Percentiles rank a stretch among this genome's conserved stretches.
Conservation (phyloP, 192 early-diverging fungal species). For the Chytriomyces confervae region DNA sequence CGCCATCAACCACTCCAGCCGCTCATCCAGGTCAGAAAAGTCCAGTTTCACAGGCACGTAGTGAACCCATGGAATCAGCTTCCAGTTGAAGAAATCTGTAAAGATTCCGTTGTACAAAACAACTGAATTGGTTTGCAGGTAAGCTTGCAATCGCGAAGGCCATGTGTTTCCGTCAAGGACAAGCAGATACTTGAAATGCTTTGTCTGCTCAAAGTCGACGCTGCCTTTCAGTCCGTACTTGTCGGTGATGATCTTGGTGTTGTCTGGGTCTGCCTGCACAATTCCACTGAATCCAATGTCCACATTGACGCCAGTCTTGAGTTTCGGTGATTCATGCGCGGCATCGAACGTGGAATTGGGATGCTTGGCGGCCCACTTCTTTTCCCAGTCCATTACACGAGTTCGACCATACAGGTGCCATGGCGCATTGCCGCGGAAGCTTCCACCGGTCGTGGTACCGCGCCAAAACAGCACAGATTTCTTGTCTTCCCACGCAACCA, state of each 20-base stretch:
- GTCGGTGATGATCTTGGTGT: neutral
- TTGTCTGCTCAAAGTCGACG: conserved; percentile 23
- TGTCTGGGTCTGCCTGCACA: neutral
- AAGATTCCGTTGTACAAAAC: neutral
- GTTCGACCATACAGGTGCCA: too few relatives aligned
- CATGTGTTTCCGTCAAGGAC: conserved; percentile 33
- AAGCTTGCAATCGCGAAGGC: neutral
- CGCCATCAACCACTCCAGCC: conserved; percentile 10
- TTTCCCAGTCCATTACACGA: too few relatives aligned
- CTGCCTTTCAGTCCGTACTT: conserved; percentile 11
- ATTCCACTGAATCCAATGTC: conserved; percentile 10
- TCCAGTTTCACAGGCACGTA: conserved; percentile 34
- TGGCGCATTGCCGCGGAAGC: neutral
- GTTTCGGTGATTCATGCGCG: too few relatives aligned
- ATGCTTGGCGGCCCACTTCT: too few relatives aligned
- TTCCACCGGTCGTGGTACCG: conserved; percentile 15
- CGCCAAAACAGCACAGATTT: conserved; percentile 26
- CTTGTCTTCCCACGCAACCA: conserved; percentile 5
- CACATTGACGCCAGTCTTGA: neutral
- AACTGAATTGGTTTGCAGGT: conserved; percentile 14
- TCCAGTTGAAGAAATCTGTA: conserved; percentile 26
- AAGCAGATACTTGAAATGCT: conserved; percentile 34
- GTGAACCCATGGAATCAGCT: conserved; percentile 30
- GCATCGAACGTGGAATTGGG: too few relatives aligned
- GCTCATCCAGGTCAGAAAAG: conserved; percentile 31